Conservation (phyloP, 768 basidiomycete genomes). For the Russula virescens region DNA sequence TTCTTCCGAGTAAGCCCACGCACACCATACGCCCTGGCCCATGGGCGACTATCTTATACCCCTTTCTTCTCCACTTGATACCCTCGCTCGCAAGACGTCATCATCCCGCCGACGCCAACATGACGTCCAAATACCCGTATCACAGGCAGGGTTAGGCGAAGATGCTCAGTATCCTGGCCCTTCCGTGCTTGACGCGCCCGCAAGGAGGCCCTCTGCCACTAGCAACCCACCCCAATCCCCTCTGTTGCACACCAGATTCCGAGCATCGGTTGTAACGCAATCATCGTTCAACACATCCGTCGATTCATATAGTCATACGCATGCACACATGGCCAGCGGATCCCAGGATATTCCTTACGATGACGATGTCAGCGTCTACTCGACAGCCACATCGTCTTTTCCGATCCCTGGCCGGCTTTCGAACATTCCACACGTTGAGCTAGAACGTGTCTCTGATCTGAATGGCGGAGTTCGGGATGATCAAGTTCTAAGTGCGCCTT, state of each 20-base stretch:
- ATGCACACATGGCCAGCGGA: slow-evolving; percentile 17
- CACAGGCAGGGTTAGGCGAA: slow-evolving; percentile 1
- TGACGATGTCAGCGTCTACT: slow-evolving; percentile 42
- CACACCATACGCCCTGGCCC: background rate
- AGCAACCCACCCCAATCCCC: slow-evolving; percentile 38
- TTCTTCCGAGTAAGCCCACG: no score
- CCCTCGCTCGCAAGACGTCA: slow-evolving; percentile 51
- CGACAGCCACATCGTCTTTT: slow-evolving; percentile 31
- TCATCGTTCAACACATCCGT: slow-evolving; percentile 28
- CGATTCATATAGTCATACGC: slow-evolving; percentile 15
- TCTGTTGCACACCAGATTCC: slow-evolving; percentile 45
- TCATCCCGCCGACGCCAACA: slow-evolving; percentile 35
- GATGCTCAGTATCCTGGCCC: background rate
- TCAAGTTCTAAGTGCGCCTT: background rate
- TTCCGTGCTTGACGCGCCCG: slow-evolving; percentile 16
- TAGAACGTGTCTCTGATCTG: background rate
- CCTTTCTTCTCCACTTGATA: slow-evolving; percentile 51
- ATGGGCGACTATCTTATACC: slow-evolving; percentile 12
- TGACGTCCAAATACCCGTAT: slow-evolving; percentile 7
- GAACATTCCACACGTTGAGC: background rate
- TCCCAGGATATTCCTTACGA: slow-evolving; percentile 24
- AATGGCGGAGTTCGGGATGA: background rate
- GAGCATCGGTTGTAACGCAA: slow-evolving; percentile 36
- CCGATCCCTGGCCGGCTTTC: slow-evolving; percentile 30
- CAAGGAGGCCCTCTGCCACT: slow-evolving; percentile 5